Base-by-base conservation (phyloP, 768 basidiomycete species). In the Leccinum aurantiacum region DNA sequence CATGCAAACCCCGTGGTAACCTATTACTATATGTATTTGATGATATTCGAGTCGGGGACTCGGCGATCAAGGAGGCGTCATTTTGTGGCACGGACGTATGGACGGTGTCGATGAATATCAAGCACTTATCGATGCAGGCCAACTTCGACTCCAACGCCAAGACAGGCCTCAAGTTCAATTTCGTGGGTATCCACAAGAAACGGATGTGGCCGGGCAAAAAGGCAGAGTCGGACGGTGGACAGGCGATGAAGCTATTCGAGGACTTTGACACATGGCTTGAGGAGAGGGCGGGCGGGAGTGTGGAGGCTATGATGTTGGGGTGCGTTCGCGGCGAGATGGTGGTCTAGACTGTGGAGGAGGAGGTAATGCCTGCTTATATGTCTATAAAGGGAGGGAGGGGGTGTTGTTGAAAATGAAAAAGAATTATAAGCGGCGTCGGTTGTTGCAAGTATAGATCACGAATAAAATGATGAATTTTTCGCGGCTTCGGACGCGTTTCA, bases 201-300 rank as follows among this genome's bases (percentile, higher is more conserved):
- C 87, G 84, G 48, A 90, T 94, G 82, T 94, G 90, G 89, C 91
- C 92, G 0, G 92, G 78, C 2, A 91, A 87, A 67, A 72, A 70
- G 66, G 67, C 67, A 1, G 73, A 85, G 75, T 73, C 71, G 72
- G 71, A 79, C 74, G 75, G 83, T 76, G 72, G 79, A 70, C 69
- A 84, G 4, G 82, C 89, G 29, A 90, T 95, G 85, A 71, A 71
- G 60, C 69, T 96, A 57, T 92, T 98, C 65, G 81, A 87, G 64
- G 75, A 80, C 53, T 77, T 97, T 35, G 92, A 96, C 71, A 71
- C 60, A 6, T 93, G 92, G 90, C 75, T 96, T 38, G 83, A 86
- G 27, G 77, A 78, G 67, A 81, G 80, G 67, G 88, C 80, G 9
- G 79, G 77, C 1, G 88, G 85, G 9, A 81, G 82, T 17, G 84